Percentiles rank a stretch among this genome's conserved stretches.
Conservation (phyloP, 1,284 basidiomycete species). For the Takashimella koratensis region DNA sequence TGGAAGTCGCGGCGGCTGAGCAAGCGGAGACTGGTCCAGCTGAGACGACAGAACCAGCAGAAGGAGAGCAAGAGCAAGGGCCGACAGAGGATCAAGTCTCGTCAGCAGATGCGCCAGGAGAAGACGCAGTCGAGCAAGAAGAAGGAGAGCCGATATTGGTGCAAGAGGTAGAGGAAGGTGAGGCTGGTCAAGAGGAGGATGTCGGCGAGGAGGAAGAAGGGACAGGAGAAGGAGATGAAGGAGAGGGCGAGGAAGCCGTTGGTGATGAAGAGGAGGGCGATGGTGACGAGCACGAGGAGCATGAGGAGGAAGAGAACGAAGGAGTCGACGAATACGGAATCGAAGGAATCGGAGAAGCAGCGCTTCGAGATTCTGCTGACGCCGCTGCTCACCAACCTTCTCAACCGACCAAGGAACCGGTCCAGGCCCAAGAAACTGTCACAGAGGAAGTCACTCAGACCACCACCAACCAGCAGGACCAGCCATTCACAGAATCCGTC, state of each 20-base stretch:
- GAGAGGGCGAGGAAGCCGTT: background rate
- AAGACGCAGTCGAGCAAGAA: too few relatives aligned
- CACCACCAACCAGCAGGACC: too few relatives aligned
- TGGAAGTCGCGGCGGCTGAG: background rate
- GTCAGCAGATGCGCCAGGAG: too few relatives aligned
- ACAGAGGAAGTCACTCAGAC: too few relatives aligned
- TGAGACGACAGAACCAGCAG: background rate
- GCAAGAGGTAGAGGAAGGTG: background rate
- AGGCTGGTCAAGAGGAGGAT: background rate
- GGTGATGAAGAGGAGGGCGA: background rate
- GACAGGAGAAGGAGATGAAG: background rate
- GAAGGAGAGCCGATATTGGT: too few relatives aligned
- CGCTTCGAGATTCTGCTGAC: conserved; percentile 8
- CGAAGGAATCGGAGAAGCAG: conserved; percentile 10
- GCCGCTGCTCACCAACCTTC: too few relatives aligned
- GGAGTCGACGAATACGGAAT: conserved; percentile 12
- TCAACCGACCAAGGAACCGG: too few relatives aligned
- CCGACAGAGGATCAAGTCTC: too few relatives aligned
- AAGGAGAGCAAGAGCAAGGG: too few relatives aligned
- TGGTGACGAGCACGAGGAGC: background rate
- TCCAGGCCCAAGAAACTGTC: too few relatives aligned
- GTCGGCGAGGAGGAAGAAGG: background rate
- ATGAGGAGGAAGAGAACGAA: conserved; percentile 1
- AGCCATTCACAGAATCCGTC: too few relatives aligned
- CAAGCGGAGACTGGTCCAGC: background rate